A percentile compares a stretch with the other conserved stretches of the same genome.
Evolutionary conservation across 768 basidiomycete species (phyloP).

Genomic region (Boletus bicolor): DNA sequence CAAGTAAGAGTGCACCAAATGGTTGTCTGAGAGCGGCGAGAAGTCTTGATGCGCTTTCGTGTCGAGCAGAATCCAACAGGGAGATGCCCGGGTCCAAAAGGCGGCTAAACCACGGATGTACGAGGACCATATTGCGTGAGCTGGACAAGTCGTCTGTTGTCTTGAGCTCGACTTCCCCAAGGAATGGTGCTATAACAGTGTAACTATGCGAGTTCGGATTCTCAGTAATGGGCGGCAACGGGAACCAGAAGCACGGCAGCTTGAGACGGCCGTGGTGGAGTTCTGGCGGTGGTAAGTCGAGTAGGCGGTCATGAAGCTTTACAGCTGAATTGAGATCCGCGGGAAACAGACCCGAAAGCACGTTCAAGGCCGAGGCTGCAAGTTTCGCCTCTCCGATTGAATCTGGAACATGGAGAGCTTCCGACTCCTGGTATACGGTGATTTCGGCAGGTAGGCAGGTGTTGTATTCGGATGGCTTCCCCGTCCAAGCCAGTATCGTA

Average conservation of each 20-base stretch:
- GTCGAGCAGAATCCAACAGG: not conserved
- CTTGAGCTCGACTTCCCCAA: conserved; percentile 8
- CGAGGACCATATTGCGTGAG: conserved; percentile 8
- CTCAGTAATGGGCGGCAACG: not conserved
- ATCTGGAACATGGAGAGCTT: conserved; percentile 1
- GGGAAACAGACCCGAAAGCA: not conserved
- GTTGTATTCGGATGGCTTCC: conserved; percentile 18
- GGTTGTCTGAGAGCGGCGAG: conserved; percentile 7
- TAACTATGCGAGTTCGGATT: not conserved
- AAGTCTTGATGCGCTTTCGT: conserved; percentile 2
- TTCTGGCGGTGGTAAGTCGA: conserved; percentile 5
- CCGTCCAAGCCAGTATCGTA: conserved; percentile 18
- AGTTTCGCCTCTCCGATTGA: not conserved
- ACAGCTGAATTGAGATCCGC: not conserved
- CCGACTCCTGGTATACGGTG: conserved; percentile 4
- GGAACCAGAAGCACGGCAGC: conserved; percentile 11
- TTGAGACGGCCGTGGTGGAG: conserved; percentile 11
- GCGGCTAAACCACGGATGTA: conserved; percentile 15
- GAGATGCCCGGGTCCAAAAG: conserved; percentile 1
- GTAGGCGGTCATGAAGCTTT: conserved; percentile 4
- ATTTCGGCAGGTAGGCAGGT: conserved; percentile 21
- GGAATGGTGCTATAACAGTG: not conserved
- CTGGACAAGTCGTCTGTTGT: conserved; percentile 1
- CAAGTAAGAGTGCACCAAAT: conserved; percentile 17
- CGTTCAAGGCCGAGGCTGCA: not conserved